These are phyloP conservation scores for Fomitopsis pinicola DNA, from an alignment of 1,284 basidiomycete genomes.

Conservation along the genomic window DNA sequence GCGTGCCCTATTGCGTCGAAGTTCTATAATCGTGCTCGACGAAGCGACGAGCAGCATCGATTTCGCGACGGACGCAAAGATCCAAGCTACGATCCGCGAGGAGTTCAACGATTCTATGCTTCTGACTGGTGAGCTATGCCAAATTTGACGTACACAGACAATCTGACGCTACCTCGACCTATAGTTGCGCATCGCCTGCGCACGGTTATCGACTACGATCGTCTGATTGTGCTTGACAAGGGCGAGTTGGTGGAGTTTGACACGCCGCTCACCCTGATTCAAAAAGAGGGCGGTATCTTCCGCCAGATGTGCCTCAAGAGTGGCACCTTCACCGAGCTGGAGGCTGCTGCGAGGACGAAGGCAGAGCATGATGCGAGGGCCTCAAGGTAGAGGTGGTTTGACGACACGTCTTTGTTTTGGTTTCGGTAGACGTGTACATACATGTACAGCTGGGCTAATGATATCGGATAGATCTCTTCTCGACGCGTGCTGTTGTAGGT, in stretches of 20 bases:
- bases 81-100: slow-evolving; percentile 77
- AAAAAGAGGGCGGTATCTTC: slow-evolving; percentile 72
- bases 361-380: slow-evolving; percentile 16
- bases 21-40: slow-evolving; percentile 78
- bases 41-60: slow-evolving; percentile 80
- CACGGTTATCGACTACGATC: slow-evolving; percentile 77
- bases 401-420: neutral
- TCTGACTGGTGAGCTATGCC: slow-evolving; percentile 42
- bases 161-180: neutral
- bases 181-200: slow-evolving; percentile 66
- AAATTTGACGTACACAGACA: neutral
- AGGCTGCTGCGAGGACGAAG: slow-evolving; percentile 50
- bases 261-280: slow-evolving; percentile 74
- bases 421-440: neutral
- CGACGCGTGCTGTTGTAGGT: no score
- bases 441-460: neutral
- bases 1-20: slow-evolving; percentile 70
- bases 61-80: slow-evolving; percentile 73
- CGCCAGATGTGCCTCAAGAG: slow-evolving; percentile 80
- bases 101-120: slow-evolving; percentile 67
- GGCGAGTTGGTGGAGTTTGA: slow-evolving; percentile 82
- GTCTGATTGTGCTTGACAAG: slow-evolving; percentile 78
- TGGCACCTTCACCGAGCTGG: slow-evolving; percentile 69
- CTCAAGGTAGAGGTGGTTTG: neutral
- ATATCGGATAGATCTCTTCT: neutral